A percentile compares a stretch with the other conserved stretches of the same genome.
Conservation (phyloP, 1,139 yeast genomes). For the Tardiomyces blankii region DNA sequence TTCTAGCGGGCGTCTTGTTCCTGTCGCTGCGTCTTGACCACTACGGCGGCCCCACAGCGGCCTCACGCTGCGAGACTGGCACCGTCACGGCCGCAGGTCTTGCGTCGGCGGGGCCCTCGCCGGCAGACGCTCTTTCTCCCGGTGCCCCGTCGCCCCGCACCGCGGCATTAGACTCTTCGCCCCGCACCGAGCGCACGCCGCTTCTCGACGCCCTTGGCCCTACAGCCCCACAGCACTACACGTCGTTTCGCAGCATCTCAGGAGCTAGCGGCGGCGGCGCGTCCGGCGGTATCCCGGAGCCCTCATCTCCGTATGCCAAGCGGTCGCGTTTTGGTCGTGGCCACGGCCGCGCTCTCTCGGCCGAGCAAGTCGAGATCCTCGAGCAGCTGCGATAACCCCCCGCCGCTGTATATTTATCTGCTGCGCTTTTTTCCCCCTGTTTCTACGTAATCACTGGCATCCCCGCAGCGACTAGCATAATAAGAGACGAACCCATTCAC, state of each 20-base stretch:
- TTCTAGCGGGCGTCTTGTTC: slow-evolving; percentile 43
- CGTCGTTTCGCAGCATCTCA: slow-evolving; percentile 13
- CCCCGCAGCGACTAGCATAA: slow-evolving; percentile 12
- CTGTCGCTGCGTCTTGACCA: slow-evolving; percentile 33
- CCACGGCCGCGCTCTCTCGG: slow-evolving; percentile 30
- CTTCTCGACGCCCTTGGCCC: neutral
- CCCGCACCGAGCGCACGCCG: neutral
- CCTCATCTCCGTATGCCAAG: slow-evolving; percentile 12
- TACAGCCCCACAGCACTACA: neutral
- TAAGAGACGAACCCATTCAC: no score
- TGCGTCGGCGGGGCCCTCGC: no score
- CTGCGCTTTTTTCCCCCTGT: slow-evolving; percentile 15
- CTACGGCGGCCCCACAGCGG: neutral
- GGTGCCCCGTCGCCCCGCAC: no score
- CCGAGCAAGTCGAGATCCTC: slow-evolving; percentile 39
- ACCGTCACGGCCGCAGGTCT: no score
- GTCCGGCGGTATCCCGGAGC: slow-evolving; percentile 16
- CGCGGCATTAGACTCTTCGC: neutral
- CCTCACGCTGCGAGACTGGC: neutral
- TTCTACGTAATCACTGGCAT: slow-evolving; percentile 16
- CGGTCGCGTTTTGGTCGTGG: slow-evolving; percentile 1
- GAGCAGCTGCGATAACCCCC: slow-evolving; percentile 25
- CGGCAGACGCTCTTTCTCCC: no score
- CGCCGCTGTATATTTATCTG: no score
- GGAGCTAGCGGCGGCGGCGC: slow-evolving; percentile 1